phyloP scores from a whole-genome alignment of 352 stramenopile genomes.

The Pythium insidiosum region DNA sequence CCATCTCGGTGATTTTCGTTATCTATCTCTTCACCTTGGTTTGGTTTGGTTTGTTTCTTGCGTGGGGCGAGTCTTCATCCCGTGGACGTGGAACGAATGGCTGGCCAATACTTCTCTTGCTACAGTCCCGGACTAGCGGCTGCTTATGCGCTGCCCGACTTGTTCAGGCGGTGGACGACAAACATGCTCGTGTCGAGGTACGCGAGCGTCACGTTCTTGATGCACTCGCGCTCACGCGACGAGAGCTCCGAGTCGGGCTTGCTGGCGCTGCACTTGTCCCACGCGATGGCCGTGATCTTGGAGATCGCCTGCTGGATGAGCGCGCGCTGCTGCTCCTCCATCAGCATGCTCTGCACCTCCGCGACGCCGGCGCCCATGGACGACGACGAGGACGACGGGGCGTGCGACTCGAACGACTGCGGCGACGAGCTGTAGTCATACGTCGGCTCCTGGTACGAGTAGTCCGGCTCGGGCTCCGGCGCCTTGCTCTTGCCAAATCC shows the following conservation, averaged over 20 bases:
- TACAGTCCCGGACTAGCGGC: too few species aligned
- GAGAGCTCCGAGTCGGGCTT: slow-evolving; percentile 80
- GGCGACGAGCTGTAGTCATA: slow-evolving; percentile 58
- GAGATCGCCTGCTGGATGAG: slow-evolving; percentile 83
- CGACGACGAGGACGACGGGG: slow-evolving; percentile 13
- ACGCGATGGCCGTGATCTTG: slow-evolving; percentile 86
- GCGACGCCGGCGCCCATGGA: slow-evolving; percentile 24
- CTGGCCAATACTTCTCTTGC: too few species aligned
- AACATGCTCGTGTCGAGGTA: slow-evolving; percentile 88
- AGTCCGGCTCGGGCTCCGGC: slow-evolving; percentile 34
- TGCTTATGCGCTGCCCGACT: slow-evolving; percentile 26
- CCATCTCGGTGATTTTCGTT: too few species aligned
- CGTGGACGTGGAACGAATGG: too few species aligned
- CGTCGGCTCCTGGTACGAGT: slow-evolving; percentile 63
- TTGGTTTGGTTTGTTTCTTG: too few species aligned
- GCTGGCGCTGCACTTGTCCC: slow-evolving; percentile 84
- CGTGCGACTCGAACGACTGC: slow-evolving; percentile 28
- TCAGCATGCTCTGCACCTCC: slow-evolving; percentile 74
- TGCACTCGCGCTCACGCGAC: slow-evolving; percentile 74
- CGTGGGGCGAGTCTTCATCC: too few species aligned
- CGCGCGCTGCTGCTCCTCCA: slow-evolving; percentile 85
- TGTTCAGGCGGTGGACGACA: slow-evolving; percentile 77
- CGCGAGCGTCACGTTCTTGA: slow-evolving; percentile 81
- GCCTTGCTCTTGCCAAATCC: slow-evolving; percentile 70
- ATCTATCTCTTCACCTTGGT: too few species aligned